Conservation (phyloP, 345 rosid genomes). For the Rhodamnia argentea region DNA sequence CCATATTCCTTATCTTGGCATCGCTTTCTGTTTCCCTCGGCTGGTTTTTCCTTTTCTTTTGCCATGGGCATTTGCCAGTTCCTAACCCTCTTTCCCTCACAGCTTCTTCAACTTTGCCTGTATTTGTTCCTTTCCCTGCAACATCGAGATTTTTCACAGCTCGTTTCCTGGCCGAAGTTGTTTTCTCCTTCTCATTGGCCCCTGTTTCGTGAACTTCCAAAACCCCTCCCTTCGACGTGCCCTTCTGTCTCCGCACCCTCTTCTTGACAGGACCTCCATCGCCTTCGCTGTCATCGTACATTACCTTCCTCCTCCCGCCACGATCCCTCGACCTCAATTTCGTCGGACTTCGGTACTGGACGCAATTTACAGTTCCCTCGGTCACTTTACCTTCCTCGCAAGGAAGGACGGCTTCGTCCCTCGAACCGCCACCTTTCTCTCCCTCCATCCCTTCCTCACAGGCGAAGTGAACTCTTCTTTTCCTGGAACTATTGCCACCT, state of each 20-base stretch:
- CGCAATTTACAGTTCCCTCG: background rate
- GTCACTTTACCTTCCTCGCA: background rate
- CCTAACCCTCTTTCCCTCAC: background rate
- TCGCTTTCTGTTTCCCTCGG: background rate
- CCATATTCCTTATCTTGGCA: background rate
- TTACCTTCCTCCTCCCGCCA: background rate
- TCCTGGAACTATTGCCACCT: background rate
- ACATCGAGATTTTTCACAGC: background rate
- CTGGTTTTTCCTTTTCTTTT: background rate
- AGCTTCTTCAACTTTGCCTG: background rate
- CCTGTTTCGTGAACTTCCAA: background rate
- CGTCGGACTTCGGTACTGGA: background rate
- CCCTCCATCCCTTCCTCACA: background rate
- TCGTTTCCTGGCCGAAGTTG: background rate
- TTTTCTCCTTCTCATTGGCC: background rate
- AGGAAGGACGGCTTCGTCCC: background rate
- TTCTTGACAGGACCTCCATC: background rate
- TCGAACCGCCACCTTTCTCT: background rate
- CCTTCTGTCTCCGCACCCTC: background rate
- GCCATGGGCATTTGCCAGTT: background rate
- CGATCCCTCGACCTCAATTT: background rate
- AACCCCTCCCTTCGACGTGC: background rate
- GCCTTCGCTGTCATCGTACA: background rate
- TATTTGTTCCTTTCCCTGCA: background rate
- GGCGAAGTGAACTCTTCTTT: background rate